Evolutionary conservation across 2,329 filamentous ascomycete genomes (phyloP), one percentile per base, ranked within the genome.

Genomic region (Xylariales sp.): DNA sequence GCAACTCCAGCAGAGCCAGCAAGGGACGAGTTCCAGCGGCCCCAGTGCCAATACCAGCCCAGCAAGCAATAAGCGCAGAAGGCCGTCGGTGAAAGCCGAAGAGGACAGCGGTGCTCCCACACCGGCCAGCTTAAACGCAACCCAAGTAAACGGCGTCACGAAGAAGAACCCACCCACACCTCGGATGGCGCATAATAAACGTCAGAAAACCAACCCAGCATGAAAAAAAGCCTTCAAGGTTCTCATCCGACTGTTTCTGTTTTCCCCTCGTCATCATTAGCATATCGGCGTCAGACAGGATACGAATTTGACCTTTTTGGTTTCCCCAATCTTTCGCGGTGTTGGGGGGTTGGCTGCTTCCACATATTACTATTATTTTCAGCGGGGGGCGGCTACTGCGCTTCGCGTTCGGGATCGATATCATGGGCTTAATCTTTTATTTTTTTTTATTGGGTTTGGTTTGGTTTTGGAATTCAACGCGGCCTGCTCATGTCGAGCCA

Each of bases 1-100:
- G 89, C 87, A 89, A 76, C 81, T 89, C 68, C 89, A 91, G 76
- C 87, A 88, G 70, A 91, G 89, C 76, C 89, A 91, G 76, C 89
- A 91, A 75, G 89, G 89, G 46, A 90, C 89, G 39, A 88, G 82
- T 76, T 90, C 89, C 9, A 89, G 87, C 76, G 89, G 88, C 1
- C 88, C 88, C 6, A 91, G 88, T 75, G 88, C 89, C 64, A 91
- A 90, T 79, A 91, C 89, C 5, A 89, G 87, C 39, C 88, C 88
- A 46, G 84, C 86, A 30, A 87, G 85, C 41, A 88, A 88, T 71
- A 89, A 89, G 78, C 81, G 87, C 62, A 80, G 87, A 72, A 82
- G 87, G 36, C 84, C 86, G 0, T 89, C 86, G 3, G 85, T 89
- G 23, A 89, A 89, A 79, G 77, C 79, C 4, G 87, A 89, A 69